Percentiles rank a stretch among this genome's conserved stretches.
phyloP scores from a whole-genome alignment of 2,329 filamentous ascomycete genomes.

The Ophiocordyceps unilateralis region DNA sequence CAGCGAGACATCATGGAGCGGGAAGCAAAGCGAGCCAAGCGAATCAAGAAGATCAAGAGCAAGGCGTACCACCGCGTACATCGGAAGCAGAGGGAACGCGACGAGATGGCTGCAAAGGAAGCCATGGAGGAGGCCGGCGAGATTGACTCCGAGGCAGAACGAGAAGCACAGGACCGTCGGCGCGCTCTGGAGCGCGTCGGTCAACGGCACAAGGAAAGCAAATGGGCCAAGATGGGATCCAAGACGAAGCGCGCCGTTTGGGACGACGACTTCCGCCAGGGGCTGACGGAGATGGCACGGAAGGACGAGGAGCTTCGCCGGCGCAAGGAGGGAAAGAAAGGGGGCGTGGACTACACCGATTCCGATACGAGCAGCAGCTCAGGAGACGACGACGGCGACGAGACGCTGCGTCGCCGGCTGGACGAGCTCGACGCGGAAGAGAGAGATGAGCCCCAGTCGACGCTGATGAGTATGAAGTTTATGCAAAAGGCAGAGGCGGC shows the following conservation, averaged over 20 bases:
- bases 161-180: slow-evolving; percentile 49
- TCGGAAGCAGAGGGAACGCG: slow-evolving; percentile 48
- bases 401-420: slow-evolving; percentile 25
- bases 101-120: slow-evolving; percentile 34
- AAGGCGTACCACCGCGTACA: slow-evolving; percentile 89
- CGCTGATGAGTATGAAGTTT: slow-evolving; percentile 74
- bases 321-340: slow-evolving; percentile 56
- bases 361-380: slow-evolving; percentile 38
- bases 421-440: slow-evolving; percentile 25
- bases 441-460: slow-evolving; percentile 40
- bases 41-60: slow-evolving; percentile 98
- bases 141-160: slow-evolving; percentile 47
- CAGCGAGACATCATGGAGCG: slow-evolving; percentile 74
- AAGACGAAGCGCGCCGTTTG: slow-evolving; percentile 65
- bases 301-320: slow-evolving; percentile 67
- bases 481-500: slow-evolving; percentile 80
- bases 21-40: slow-evolving; percentile 73
- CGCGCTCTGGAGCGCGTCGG: slow-evolving; percentile 76
- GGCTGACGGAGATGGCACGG: slow-evolving; percentile 64
- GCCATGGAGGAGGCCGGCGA: slow-evolving; percentile 38
- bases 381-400: slow-evolving; percentile 34
- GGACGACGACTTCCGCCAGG: slow-evolving; percentile 72
- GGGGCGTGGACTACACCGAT: slow-evolving; percentile 26
- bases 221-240: slow-evolving; percentile 77
- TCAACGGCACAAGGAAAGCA: slow-evolving; percentile 70